Percentiles rank a stretch among this genome's conserved stretches.
phyloP scores from a whole-genome alignment of 1,284 basidiomycete genomes.

The Puccinia sorghi region DNA sequence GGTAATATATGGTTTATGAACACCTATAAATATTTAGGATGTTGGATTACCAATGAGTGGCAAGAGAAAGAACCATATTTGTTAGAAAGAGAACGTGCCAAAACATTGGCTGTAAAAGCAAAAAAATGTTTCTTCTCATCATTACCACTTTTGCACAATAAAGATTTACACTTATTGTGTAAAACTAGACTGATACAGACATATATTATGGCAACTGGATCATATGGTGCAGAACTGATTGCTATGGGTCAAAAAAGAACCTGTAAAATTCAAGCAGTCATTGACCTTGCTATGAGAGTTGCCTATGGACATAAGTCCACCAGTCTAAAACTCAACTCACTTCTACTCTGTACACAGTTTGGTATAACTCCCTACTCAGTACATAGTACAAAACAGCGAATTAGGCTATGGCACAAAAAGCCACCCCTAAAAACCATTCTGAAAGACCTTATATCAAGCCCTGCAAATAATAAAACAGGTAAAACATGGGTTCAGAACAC shows the following conservation, averaged over 20 bases:
- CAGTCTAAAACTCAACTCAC: neutral
- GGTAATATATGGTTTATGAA: neutral
- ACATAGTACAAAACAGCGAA: neutral
- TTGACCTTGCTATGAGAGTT: neutral
- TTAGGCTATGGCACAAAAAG: neutral
- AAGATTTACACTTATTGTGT: neutral
- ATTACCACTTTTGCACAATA: neutral
- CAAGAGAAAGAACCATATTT: neutral
- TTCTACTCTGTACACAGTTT: neutral
- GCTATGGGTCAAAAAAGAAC: slow-evolving; percentile 5
- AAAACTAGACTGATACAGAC: slow-evolving; percentile 3
- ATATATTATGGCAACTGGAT: neutral
- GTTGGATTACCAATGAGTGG: neutral
- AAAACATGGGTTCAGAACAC: neutral
- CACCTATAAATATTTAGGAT: slow-evolving; percentile 18
- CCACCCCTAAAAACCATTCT: neutral
- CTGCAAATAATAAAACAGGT: neutral
- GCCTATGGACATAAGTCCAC: slow-evolving; percentile 1
- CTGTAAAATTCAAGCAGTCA: neutral
- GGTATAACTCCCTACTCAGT: neutral
- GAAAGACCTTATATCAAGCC: neutral
- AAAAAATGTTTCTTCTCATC: neutral
- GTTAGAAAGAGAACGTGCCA: neutral
- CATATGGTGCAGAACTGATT: slow-evolving; percentile 16
- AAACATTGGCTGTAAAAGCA: neutral